phyloP scores from a whole-genome alignment of 371 early-diverging fungal genomes.

The Homolaphlyctis polyrhiza region DNA sequence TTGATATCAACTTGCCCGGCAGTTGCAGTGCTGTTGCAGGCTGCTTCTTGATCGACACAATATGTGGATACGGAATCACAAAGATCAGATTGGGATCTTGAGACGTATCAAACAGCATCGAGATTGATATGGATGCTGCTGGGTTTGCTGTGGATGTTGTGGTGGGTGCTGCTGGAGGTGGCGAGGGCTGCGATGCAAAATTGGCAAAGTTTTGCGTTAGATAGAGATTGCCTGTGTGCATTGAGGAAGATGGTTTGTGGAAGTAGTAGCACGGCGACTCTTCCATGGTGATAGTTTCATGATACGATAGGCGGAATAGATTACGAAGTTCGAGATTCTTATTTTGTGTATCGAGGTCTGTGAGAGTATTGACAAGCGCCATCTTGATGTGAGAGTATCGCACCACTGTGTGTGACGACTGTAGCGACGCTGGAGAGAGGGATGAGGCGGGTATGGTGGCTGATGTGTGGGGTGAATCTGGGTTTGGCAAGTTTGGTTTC shows the following conservation, averaged over 20 bases:
- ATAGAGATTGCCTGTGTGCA: conserved; percentile 31
- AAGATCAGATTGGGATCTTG: conserved; percentile 30
- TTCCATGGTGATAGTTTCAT: conserved; percentile 36
- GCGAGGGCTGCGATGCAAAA: conserved; percentile 29
- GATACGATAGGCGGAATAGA: conserved; percentile 34
- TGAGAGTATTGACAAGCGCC: conserved; percentile 22
- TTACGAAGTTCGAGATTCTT: conserved; percentile 41
- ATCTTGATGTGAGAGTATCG: conserved; percentile 34
- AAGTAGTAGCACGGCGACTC: conserved; percentile 37
- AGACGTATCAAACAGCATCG: conserved; percentile 32
- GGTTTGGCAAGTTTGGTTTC: no score
- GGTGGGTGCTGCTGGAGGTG: conserved; percentile 6
- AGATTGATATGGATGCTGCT: conserved; percentile 13
- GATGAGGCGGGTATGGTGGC: not conserved
- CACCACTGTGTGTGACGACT: conserved; percentile 12
- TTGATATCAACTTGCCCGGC: conserved; percentile 16
- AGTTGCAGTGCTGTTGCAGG: conserved; percentile 33
- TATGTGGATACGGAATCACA: conserved; percentile 40
- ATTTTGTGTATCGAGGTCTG: conserved; percentile 36
- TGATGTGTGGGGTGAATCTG: not conserved
- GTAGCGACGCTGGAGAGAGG: not conserved
- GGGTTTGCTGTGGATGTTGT: not conserved
- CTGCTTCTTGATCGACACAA: conserved; percentile 44
- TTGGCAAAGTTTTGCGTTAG: conserved; percentile 39
- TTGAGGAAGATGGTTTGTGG: conserved; percentile 21